Percentiles rank a stretch among this genome's conserved stretches.
These are phyloP conservation scores for Lactarius vividus DNA, from an alignment of 768 basidiomycete genomes.

Conservation along the genomic window DNA sequence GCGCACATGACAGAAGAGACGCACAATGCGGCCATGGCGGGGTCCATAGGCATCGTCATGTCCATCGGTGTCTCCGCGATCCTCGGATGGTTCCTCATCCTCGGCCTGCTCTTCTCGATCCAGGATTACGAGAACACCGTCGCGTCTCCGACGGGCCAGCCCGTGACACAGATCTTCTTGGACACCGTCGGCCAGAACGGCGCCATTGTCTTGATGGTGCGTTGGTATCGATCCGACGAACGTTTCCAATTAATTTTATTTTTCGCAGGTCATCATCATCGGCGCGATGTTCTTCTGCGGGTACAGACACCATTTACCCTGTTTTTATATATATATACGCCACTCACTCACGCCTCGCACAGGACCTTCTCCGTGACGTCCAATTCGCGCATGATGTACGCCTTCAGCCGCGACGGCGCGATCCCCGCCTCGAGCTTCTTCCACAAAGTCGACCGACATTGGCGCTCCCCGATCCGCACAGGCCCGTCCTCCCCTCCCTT, in stretches of 20 bases:
- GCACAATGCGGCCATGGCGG: slow-evolving; percentile 56
- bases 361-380: slow-evolving; percentile 77
- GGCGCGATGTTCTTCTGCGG: slow-evolving; percentile 76
- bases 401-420: slow-evolving; percentile 73
- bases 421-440: slow-evolving; percentile 68
- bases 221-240: slow-evolving; percentile 2
- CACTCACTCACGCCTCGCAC: background rate
- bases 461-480: slow-evolving; percentile 65
- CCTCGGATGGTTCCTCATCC: slow-evolving; percentile 72
- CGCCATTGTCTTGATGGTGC: slow-evolving; percentile 70
- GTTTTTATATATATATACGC: background rate
- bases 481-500: slow-evolving; percentile 38
- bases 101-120: slow-evolving; percentile 73
- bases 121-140: slow-evolving; percentile 63
- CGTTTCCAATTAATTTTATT: background rate
- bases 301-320: slow-evolving; percentile 31
- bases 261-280: slow-evolving; percentile 54
- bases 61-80: slow-evolving; percentile 69
- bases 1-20: slow-evolving; percentile 82
- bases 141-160: slow-evolving; percentile 54
- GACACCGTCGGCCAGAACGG: slow-evolving; percentile 74
- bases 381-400: slow-evolving; percentile 83
- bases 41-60: slow-evolving; percentile 65
- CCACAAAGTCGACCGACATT: slow-evolving; percentile 55
- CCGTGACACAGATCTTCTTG: slow-evolving; percentile 75